Evolutionary conservation across 2,329 filamentous ascomycete species (phyloP), one percentile per base, ranked within the genome.

Genomic region (Colletotrichum navitas): DNA sequence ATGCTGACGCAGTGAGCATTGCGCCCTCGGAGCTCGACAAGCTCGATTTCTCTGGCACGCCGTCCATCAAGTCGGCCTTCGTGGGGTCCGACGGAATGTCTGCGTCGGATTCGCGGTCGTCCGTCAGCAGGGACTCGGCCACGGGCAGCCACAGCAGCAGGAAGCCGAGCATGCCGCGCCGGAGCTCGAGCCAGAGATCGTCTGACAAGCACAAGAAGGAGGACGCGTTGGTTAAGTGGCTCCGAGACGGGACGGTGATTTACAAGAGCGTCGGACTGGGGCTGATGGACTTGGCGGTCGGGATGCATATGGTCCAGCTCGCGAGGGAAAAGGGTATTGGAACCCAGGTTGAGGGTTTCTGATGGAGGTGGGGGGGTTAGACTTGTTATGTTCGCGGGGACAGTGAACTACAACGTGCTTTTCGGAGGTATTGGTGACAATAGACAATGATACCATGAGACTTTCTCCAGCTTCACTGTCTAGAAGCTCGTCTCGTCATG

Each of bases 231-330:
- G 81, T 83, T 36, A 80, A 83, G 26, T 91, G 90, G 90, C 78
- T 92, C 66, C 82, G 86, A 68, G 83, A 84, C 3, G 90, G 90
- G 0, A 92, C 90, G 70, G 90, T 92, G 26, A 86, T 92, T 10
- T 92, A 92, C 78, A 92, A 92, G 83, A 89, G 88, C 72, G 90
- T 92, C 0, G 90, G 90, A 0, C 79, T 92, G 59, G 90, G 90
- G 0, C 78, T 92, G 62, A 92, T 92, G 90, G 90, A 92, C 75
- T 79, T 92, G 29, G 86, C 88, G 1, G 87, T 91, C 1, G 90
- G 90, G 18, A 84, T 85, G 75, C 86, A 90, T 66, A 73, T 92
- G 59, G 78, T 92, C 24, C 80, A 84, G 70, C 78, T 91, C 73
- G 90, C 90, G 1, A 83, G 82, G 52, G 81, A 85, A 63, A 90